Evolutionary conservation across 441 rosid genomes (phyloP).

Genomic region (Pelargonium fulgidum): DNA sequence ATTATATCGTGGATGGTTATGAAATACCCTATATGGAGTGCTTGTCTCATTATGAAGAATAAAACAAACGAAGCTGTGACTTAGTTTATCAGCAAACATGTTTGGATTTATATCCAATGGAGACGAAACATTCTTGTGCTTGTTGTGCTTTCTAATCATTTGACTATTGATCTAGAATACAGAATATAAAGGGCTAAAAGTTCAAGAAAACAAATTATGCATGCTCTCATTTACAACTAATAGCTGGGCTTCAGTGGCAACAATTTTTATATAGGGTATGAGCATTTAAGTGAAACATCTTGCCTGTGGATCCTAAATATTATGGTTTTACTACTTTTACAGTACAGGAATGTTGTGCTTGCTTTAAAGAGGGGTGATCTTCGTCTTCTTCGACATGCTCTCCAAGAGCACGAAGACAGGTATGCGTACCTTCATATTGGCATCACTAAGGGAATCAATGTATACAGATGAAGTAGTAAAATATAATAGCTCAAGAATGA

Average conservation of each 20-base stretch:
- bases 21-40: neutral
- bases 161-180: neutral
- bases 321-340: conserved; percentile 26
- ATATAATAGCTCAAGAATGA: neutral
- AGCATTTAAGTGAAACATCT: neutral
- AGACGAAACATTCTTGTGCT: neutral
- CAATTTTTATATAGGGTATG: neutral
- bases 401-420: conserved; percentile 81
- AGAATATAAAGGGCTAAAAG: neutral
- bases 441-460: neutral
- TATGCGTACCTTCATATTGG: conserved; percentile 23
- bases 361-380: conserved; percentile 80
- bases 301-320: neutral
- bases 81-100: neutral
- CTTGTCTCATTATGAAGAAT: neutral
- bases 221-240: neutral
- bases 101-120: neutral
- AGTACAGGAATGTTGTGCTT: conserved; percentile 64
- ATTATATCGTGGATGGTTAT: neutral
- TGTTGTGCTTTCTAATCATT: neutral
- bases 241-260: neutral
- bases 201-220: neutral
- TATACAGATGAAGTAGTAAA: neutral
- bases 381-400: conserved; percentile 75
- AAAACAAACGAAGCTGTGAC: neutral